These are phyloP conservation scores for Rhodofomes roseus DNA, from an alignment of 1,284 basidiomycete species.

Conservation along the genomic window DNA sequence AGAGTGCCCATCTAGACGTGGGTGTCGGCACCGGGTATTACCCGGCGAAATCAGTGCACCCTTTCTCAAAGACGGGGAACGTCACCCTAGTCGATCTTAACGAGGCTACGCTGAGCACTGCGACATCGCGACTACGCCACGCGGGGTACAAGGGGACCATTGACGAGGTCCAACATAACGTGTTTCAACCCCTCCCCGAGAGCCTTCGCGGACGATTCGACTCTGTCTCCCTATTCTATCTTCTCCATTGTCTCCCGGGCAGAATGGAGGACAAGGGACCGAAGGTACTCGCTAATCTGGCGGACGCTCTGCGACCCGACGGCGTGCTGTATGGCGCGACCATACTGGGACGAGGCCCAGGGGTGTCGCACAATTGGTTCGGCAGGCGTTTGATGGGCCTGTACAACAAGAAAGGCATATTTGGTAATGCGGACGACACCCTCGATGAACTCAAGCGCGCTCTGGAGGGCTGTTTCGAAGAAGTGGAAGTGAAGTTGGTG, in stretches of 20 bases:
- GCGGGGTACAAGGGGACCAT: conserved; percentile 19
- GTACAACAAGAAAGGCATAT: conserved; percentile 19
- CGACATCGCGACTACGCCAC: conserved; percentile 7
- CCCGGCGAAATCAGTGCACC: conserved; percentile 11
- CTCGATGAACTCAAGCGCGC: conserved; percentile 15
- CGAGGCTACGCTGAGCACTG: conserved; percentile 15
- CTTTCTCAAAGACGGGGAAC: conserved; percentile 14
- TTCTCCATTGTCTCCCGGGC: conserved; percentile 24
- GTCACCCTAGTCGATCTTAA: conserved; percentile 22
- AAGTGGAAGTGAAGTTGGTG: conserved; percentile 16
- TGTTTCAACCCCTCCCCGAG: conserved; percentile 18
- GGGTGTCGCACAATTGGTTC: conserved; percentile 20
- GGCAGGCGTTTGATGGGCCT: conserved; percentile 13
- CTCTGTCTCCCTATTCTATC: conserved; percentile 22
- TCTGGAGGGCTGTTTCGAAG: conserved; percentile 15
- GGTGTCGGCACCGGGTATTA: conserved; percentile 25
- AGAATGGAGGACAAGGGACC: conserved; percentile 16
- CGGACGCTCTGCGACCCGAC: conserved; percentile 13
- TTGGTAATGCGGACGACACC: conserved; percentile 17
- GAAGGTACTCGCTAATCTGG: conserved; percentile 11
- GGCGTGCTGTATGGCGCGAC: conserved; percentile 23
- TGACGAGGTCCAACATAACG: conserved; percentile 15
- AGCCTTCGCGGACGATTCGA: conserved; percentile 13
- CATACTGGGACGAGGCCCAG: conserved; percentile 14
- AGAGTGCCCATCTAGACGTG: conserved; percentile 21